Evolutionary conservation across 768 basidiomycete genomes (phyloP).

Genomic region (Phlebiopsis flavidoalba): DNA sequence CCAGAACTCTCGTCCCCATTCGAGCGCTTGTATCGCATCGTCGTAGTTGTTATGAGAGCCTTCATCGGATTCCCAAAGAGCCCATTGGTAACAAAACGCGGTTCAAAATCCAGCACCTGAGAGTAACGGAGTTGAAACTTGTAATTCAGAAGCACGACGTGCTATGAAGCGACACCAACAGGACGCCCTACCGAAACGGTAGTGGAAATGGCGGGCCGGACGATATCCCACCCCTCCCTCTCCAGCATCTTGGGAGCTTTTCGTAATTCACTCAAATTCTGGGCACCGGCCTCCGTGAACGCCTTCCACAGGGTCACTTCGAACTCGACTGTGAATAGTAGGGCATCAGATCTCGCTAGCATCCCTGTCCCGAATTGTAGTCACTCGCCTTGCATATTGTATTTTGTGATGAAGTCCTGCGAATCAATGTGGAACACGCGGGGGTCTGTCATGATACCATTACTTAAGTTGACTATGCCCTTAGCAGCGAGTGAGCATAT

Average conservation of each 20-base stretch:
- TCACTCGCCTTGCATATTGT: not conserved
- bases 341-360: no score
- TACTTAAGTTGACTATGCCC: not conserved
- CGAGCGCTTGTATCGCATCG: conserved; percentile 20
- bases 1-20: conserved; percentile 36
- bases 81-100: not conserved
- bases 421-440: not conserved
- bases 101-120: not conserved
- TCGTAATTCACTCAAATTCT: conserved; percentile 7
- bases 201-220: conserved; percentile 27
- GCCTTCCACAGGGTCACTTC: not conserved
- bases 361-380: no score
- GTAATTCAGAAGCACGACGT: not conserved
- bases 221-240: conserved; percentile 18
- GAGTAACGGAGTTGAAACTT: not conserved
- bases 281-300: not conserved
- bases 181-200: conserved; percentile 25
- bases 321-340: not conserved
- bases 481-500: not conserved
- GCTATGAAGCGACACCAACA: not conserved
- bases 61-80: not conserved
- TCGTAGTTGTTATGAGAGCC: not conserved
- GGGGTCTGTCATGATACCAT: not conserved
- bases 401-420: not conserved
- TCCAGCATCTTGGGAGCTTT: conserved; percentile 15